Base-by-base conservation (phyloP, 2,329 filamentous ascomycete species). In the Fusarium torulosum region DNA sequence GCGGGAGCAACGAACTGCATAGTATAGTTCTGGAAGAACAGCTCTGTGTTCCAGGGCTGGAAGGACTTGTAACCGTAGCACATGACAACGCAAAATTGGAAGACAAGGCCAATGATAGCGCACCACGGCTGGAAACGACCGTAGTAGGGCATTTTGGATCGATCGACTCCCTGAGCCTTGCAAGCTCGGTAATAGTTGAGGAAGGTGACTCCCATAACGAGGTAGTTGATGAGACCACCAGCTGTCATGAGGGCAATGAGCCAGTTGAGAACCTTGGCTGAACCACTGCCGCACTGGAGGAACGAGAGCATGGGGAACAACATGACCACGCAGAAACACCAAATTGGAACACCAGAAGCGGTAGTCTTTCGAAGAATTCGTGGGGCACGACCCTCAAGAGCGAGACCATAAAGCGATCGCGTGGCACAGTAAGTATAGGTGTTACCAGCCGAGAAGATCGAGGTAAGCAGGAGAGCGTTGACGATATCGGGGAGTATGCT, bases 171-270 rank as follows among this genome's bases (percentile, higher is more conserved):
- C 72, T 89, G 83, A 2, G 81, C 85, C 62, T 83, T 77, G 65
- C 84, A 82, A 43, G 87, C 88, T 25, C 81, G 81, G 76, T 85
- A 79, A 74, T 80, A 83, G 63, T 79, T 77, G 44, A 83, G 66
- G 72, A 82, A 86, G 23, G 81, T 82, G 46, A 81, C 64, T 64
- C 77, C 77, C 73, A 83, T 83, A 74, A 86, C 81, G 61, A 90
- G 82, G 76, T 88, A 90, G 78, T 89, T 86, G 75, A 90, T 88
- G 68, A 88, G 82, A 49, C 84, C 82, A 25, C 83, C 85, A 7
- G 84, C 86, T 9, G 85, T 88, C 74, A 87, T 83, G 10, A 90
- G 78, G 63, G 82, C 84, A 65, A 84, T 79, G 50, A 89, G 79
- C 84, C 84, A 88, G 58, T 74, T 83, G 17, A 88, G 79, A 3